Percentiles rank a stretch among this genome's conserved stretches.
Conservation (phyloP, 208 protist species). For the Angomonas deanei region DNA sequence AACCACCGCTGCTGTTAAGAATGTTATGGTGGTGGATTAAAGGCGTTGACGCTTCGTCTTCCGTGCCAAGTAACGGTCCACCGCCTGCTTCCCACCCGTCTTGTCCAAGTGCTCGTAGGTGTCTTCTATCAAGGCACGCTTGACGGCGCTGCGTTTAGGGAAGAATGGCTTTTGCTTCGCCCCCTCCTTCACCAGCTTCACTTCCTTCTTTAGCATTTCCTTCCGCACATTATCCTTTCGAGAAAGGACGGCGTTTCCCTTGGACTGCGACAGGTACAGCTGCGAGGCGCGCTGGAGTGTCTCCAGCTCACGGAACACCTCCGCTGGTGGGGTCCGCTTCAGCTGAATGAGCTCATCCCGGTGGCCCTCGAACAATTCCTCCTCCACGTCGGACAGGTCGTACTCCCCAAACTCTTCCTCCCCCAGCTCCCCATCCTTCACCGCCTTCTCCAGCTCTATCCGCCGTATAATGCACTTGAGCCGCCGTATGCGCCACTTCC, state of each 20-base stretch:
- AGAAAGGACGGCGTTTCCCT: constrained; percentile 29
- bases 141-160: constrained; percentile 73
- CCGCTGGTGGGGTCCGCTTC: constrained; percentile 47
- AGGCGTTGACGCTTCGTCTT: constrained; percentile 26
- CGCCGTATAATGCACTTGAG: constrained; percentile 65
- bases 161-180: constrained; percentile 68
- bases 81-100: constrained; percentile 69
- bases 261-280: constrained; percentile 42
- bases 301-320: constrained; percentile 48
- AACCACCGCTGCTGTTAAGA: too few relatives aligned
- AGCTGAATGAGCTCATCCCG: constrained; percentile 50
- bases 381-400: constrained; percentile 75
- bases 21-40: too few relatives aligned
- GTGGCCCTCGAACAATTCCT: constrained; percentile 70
- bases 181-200: constrained; percentile 58
- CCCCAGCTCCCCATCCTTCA: not conserved
- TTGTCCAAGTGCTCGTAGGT: constrained; percentile 64
- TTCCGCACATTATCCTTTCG: constrained; percentile 37
- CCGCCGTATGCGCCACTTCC: constrained; percentile 59
- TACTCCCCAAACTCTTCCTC: constrained; percentile 73
- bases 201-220: constrained; percentile 67
- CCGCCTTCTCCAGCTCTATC: constrained; percentile 52
- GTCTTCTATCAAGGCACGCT: constrained; percentile 61
- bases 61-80: constrained; percentile 72
- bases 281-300: constrained; percentile 66